These are phyloP conservation scores for Albifimbria verrucaria DNA, from an alignment of 2,329 filamentous ascomycete genomes.

Conservation along the genomic window DNA sequence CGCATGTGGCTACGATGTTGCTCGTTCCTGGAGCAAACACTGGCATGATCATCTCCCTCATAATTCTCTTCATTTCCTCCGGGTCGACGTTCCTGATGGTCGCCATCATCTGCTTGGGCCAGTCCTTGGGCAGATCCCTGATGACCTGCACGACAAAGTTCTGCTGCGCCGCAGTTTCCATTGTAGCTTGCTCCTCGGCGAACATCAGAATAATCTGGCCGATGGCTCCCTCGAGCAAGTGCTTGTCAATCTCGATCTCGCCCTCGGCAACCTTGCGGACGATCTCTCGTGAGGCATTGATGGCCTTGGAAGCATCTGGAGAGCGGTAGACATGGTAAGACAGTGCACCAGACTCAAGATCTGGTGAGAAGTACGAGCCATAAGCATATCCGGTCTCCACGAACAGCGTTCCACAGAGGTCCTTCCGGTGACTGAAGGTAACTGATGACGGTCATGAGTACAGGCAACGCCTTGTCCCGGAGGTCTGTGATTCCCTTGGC, in stretches of 20 bases:
- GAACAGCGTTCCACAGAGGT: conserved; percentile 88
- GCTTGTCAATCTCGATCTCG: conserved; percentile 67
- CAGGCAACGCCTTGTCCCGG: conserved; percentile 73
- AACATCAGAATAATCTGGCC: conserved; percentile 82
- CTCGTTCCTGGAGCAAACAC: conserved; percentile 77
- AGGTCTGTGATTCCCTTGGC: conserved; percentile 72
- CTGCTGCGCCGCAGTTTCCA: conserved; percentile 75
- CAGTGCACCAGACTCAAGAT: conserved; percentile 74
- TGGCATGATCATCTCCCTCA: conserved; percentile 74
- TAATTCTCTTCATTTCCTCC: conserved; percentile 71
- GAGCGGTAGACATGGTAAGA: conserved; percentile 88
- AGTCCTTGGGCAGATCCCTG: conserved; percentile 70
- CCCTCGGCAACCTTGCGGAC: conserved; percentile 74
- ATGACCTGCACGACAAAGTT: conserved; percentile 84
- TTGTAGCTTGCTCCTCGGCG: conserved; percentile 85
- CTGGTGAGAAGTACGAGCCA: conserved; percentile 74
- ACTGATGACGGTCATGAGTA: conserved; percentile 81
- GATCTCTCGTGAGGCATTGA: conserved; percentile 70
- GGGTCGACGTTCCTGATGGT: conserved; percentile 72
- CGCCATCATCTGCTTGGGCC: conserved; percentile 72
- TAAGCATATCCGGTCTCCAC: conserved; percentile 93
- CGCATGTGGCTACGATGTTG: conserved; percentile 86
- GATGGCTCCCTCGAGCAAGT: conserved; percentile 85
- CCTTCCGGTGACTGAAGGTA: conserved; percentile 96
- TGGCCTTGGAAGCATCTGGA: conserved; percentile 84